Evolutionary conservation across 169 alveolate genomes (phyloP), one percentile per base, ranked within the genome.

Genomic region (Eimeria zaria): DNA sequence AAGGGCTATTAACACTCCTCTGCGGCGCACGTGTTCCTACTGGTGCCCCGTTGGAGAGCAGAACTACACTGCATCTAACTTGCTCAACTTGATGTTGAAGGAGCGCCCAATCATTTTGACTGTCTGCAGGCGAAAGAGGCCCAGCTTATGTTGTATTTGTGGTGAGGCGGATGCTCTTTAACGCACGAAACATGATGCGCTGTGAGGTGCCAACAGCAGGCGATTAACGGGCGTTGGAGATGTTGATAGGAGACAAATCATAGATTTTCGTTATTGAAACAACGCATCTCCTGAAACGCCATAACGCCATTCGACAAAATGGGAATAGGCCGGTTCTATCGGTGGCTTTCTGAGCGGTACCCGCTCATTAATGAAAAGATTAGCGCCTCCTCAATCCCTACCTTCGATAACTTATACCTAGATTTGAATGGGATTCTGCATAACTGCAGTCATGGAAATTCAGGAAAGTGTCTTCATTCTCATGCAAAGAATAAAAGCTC

Each of bases 371-470:
- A 97, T 76, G 98, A 98, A 97, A 97, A 96, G 41, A 95, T 97
- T 69, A 76, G 97, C 22, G 95, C 96, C 83, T 95, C 96, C 64
- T 92, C 96, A 73, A 95, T 97, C 64, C 99, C 98, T 12, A 99
- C 99, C 95, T 98, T 99, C 95, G 99, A 99, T 95, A 99, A 99
- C 98, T 97, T 99, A 46, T 99, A 99, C 96, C 97, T 99, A 78
- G 99, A 99, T 97, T 99, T 99, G 99, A 99, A 99, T 96, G 99
- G 99, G 58, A 99, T 99, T 90, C 99, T 99, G 39, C 99, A 99
- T 97, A 95, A 81, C 85, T 84, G 95, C 95, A 62, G 91, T 41
- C 97, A 95, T 60, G 97, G 95, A 11, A 95, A 95, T 67, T 83
- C 97, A 74, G 97, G 97, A 44, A 87, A 51, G 73, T 27, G 11